Base-by-base conservation (phyloP, 352 stramenopile genomes). In the Hyaloperonospora arabidopsidis region DNA sequence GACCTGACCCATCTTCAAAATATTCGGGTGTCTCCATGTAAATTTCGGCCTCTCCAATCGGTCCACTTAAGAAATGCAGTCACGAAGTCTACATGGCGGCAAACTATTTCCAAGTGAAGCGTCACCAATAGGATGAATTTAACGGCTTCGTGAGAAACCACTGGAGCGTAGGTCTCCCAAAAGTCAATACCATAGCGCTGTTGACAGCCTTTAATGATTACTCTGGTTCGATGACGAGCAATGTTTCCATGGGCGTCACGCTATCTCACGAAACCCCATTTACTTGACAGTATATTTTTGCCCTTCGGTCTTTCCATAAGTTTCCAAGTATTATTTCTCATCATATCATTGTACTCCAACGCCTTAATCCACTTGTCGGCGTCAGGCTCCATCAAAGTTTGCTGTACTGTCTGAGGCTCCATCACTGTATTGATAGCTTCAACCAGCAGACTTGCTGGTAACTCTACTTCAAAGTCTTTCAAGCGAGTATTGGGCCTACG, bases 151-250 rank as follows among this genome's bases (percentile, higher is more conserved):
- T 47, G 10, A 17, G n/a, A 32, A 0, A 54, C 53, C 2, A 53
- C 53, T 0, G 53, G 45, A 8, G 53, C 28, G 12, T 60, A 60
- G 1, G 53, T 60, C 14, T 57, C 51, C 28, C 41, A 57, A 21
- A 38, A 50, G 17, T 57, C 17, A 0, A 57, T 12, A 0, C 40
- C 40, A 28, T 50, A 54, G 2, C 17, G n/a, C 15, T 54, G 49
- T 10, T 54, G 49, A 40, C 49, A 54, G 5, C 49, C 49, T 41
- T 54, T 54, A 15, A 54, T 36, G 2, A 34, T 54, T 10, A 54
- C 45, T 4, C 48, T 2, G 2, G 48, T 17, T 12, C 48, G 45
- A 12, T 54, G 22, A 1, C 17, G 14, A 7, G 28, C 36, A 1
- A 54, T 36, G 14, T 47, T 5, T 0, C 49, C 49, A 13, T 29